Evolutionary conservation across 2,329 filamentous ascomycete genomes (phyloP), one percentile per base, ranked within the genome.

Genomic region (Emericellopsis cladophorae): DNA sequence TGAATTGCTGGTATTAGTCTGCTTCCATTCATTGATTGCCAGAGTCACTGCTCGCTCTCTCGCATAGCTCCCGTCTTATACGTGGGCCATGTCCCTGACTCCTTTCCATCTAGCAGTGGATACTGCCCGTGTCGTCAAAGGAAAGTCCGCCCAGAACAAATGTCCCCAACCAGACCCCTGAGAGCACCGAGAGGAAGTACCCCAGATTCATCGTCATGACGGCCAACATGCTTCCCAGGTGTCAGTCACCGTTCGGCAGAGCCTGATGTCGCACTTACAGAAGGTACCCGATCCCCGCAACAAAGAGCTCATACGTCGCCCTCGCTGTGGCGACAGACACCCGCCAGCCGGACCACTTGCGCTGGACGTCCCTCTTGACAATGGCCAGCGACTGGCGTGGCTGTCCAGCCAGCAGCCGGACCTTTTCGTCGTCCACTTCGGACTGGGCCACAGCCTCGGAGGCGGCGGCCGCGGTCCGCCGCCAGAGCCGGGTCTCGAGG

Each of bases 191-290:
- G 29, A 83, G 59, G 54, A 86, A 86, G 54, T 86, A 87, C 5
- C 83, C 82, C 14, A 85, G 69, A 50, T 87, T 87, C 61, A 82
- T 72, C 1, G 81, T 84, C 83, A 87, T 92, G 49, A 88, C 79
- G 7, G 80, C 81, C 59, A 90, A 63, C 85, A 92, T 92, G 40
- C 85, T 90, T 7, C 7, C 16, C 14, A 4, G 24, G 36, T 22
- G 29, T 32, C n/a, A 18, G 15, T 15, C 10, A 6, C 18, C 14
- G 34, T 16, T 22, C 22, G 16, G 24, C 12, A 40, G 18, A 15
- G 8, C n/a, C 10, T 11, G 26, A 10, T 11, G 15, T 5, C 4
- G n/a, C 18, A 76, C 83, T 72, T 64, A 89, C 84, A 90, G 73
- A 35, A 92, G 62, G 60, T 89, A 90, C 5, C 77, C 79, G 32